phyloP scores from a whole-genome alignment of 768 basidiomycete genomes.

The Hydnum rufescens region DNA sequence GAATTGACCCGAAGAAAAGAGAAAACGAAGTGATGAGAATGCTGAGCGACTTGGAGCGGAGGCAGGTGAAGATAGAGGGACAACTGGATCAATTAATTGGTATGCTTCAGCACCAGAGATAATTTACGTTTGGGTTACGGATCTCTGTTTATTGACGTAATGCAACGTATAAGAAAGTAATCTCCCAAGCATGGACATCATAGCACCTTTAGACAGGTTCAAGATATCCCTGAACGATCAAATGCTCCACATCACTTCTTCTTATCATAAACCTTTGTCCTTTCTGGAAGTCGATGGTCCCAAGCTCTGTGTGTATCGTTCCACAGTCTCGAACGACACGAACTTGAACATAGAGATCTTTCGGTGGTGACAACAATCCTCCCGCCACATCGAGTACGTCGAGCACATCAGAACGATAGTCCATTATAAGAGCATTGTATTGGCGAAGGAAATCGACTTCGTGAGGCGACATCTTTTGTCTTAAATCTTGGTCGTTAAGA shows the following conservation, averaged over 20 bases:
- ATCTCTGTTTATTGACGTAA: too few relatives aligned
- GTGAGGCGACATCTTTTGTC: constrained; percentile 55
- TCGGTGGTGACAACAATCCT: constrained; percentile 63
- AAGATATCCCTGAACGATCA: constrained; percentile 84
- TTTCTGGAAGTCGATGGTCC: constrained; percentile 74
- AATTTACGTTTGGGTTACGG: too few relatives aligned
- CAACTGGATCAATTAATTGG: not conserved
- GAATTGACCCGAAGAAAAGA: not conserved
- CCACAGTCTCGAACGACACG: constrained; percentile 79
- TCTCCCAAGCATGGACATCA: not conserved
- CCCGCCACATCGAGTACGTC: constrained; percentile 69
- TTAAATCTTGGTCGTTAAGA: constrained; percentile 43
- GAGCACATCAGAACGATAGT: constrained; percentile 66
- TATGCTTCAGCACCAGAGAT: not conserved
- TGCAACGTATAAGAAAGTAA: too few relatives aligned
- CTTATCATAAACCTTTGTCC: constrained; percentile 82
- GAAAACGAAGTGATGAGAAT: not conserved
- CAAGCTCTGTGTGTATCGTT: constrained; percentile 77
- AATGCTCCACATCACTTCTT: constrained; percentile 76
- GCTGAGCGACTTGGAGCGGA: not conserved
- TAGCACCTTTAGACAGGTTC: constrained; percentile 40
- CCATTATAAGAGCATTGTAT: constrained; percentile 64
- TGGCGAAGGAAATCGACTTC: constrained; percentile 70
- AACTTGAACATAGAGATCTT: constrained; percentile 75
- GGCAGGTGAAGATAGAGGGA: not conserved